Percentiles rank a stretch among this genome's conserved stretches.
Evolutionary conservation across 345 rosid genomes (phyloP).

Genomic region (Syzygium aromaticum): DNA sequence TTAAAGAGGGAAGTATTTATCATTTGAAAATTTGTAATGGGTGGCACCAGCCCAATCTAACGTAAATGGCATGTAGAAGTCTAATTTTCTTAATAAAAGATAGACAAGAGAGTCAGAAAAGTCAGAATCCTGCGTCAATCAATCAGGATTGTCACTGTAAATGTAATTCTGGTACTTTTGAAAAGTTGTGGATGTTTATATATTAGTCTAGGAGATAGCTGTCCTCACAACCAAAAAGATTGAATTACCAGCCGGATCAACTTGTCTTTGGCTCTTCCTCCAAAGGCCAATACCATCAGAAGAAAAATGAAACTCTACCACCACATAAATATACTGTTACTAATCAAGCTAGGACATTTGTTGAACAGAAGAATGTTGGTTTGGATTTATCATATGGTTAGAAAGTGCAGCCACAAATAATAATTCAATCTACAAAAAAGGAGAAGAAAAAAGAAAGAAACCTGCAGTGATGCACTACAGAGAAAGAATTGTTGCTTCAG

Average conservation of each 20-base stretch:
- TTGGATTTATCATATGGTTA: background rate
- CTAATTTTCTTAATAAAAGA: background rate
- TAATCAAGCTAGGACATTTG: background rate
- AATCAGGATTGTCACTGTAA: background rate
- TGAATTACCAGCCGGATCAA: background rate
- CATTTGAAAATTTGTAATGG: background rate
- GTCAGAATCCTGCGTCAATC: background rate
- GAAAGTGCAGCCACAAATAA: background rate
- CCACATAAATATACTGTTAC: background rate
- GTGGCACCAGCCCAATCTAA: background rate
- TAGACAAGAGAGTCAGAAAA: background rate
- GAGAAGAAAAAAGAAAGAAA: constrained; percentile 7
- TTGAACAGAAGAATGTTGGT: background rate
- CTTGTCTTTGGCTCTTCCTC: background rate
- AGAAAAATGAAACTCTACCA: background rate
- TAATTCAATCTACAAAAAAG: background rate
- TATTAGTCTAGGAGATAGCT: background rate
- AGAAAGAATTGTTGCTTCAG: constrained; percentile 95
- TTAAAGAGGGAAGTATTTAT: background rate
- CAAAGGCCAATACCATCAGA: background rate
- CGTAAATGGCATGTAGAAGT: background rate
- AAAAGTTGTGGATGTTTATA: background rate
- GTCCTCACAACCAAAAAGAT: background rate
- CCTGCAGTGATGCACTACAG: constrained; percentile 99
- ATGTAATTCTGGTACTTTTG: background rate